These are phyloP conservation scores for Xylariales sp. DNA, from an alignment of 2,329 filamentous ascomycete genomes.

Conservation along the genomic window DNA sequence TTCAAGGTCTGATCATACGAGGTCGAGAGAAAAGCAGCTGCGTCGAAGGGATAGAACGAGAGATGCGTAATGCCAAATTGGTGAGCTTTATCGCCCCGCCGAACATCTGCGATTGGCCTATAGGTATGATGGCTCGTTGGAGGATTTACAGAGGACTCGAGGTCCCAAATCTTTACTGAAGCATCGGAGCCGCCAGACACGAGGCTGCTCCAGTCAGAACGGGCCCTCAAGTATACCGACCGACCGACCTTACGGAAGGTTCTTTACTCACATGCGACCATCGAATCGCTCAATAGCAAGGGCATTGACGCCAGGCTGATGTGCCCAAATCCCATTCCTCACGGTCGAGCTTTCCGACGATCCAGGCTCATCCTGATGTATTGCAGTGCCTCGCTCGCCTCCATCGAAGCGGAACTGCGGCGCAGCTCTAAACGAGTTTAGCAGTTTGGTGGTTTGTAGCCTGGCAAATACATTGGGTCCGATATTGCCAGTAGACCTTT, in stretches of 20 bases:
- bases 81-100: slow-evolving; percentile 44
- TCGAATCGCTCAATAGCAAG: slow-evolving; percentile 79
- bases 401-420: slow-evolving; percentile 68
- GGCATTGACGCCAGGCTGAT: slow-evolving; percentile 73
- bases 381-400: slow-evolving; percentile 35
- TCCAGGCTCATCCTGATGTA: slow-evolving; percentile 20
- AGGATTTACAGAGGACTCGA: slow-evolving; percentile 55
- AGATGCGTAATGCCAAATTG: slow-evolving; percentile 71
- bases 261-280: slow-evolving; percentile 58
- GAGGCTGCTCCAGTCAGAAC: slow-evolving; percentile 47
- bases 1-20: slow-evolving; percentile 76
- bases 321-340: slow-evolving; percentile 52
- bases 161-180: slow-evolving; percentile 81
- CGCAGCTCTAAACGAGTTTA: slow-evolving; percentile 64
- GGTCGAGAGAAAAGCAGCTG: slow-evolving; percentile 68
- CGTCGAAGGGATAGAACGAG: slow-evolving; percentile 75
- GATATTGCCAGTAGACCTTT: slow-evolving; percentile 68
- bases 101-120: slow-evolving; percentile 48
- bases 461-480: slow-evolving; percentile 59
- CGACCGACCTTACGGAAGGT: too few relatives aligned
- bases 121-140: slow-evolving; percentile 45
- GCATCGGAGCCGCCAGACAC: slow-evolving; percentile 83
- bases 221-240: too few relatives aligned
- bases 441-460: slow-evolving; percentile 59
- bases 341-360: slow-evolving; percentile 21